Conservation (phyloP, 371 early-diverging fungal genomes). For the Smittium culicis region DNA sequence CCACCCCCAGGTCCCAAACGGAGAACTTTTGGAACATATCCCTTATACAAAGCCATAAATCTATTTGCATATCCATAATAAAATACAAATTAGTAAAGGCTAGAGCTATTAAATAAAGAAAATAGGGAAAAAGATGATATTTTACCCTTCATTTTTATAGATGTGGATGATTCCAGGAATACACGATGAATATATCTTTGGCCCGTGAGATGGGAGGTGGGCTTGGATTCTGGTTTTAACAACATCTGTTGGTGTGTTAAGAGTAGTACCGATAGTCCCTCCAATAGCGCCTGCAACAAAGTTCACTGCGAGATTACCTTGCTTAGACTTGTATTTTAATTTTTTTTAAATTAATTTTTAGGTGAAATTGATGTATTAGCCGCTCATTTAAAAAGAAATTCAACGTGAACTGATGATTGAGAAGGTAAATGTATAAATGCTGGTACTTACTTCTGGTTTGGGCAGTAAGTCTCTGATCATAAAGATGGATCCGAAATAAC, state of each 20-base stretch:
- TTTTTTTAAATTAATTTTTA: conserved; percentile 34
- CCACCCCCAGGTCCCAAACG: conserved; percentile 89
- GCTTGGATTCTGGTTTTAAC: conserved; percentile 94
- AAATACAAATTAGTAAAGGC: not conserved
- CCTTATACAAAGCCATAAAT: conserved; percentile 81
- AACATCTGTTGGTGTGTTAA: conserved; percentile 95
- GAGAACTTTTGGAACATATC: conserved; percentile 91
- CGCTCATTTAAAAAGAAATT: not conserved
- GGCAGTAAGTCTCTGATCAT: too few species aligned
- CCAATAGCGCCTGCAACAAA: conserved; percentile 90
- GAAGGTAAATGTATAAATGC: too few species aligned
- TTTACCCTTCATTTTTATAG: conserved; percentile 81
- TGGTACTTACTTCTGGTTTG: too few species aligned
- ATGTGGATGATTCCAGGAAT: conserved; percentile 72
- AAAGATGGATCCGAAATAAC: too few species aligned
- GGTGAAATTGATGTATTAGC: not conserved
- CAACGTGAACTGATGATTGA: too few species aligned
- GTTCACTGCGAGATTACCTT: conserved; percentile 65
- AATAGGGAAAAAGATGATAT: not conserved
- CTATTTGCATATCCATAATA: conserved; percentile 29
- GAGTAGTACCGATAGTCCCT: conserved; percentile 84
- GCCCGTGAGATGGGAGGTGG: conserved; percentile 42
- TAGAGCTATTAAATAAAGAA: conserved; percentile 2
- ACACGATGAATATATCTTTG: conserved; percentile 76
- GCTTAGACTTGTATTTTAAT: conserved; percentile 75